These are phyloP conservation scores for Penstemon eatonii DNA, from an alignment of 257 asterid species.

Conservation along the genomic window DNA sequence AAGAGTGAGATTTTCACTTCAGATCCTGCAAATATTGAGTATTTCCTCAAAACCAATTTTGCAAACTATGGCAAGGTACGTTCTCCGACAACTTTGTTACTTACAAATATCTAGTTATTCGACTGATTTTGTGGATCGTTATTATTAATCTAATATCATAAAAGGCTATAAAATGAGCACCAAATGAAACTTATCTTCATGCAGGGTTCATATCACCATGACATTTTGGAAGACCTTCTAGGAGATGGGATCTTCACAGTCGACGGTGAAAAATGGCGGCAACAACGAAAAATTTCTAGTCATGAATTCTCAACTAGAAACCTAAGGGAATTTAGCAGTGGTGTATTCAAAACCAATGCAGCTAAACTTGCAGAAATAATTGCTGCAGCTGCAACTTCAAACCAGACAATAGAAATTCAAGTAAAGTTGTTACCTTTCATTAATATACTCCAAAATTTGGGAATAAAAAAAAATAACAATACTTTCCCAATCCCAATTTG, in stretches of 20 bases:
- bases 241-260: conserved; percentile 73
- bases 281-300: conserved; percentile 64
- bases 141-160: no score
- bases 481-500: not conserved
- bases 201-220: conserved; percentile 56
- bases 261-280: conserved; percentile 64
- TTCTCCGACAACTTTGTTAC: not conserved
- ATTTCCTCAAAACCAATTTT: conserved; percentile 64
- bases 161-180: no score
- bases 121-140: not conserved
- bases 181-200: not conserved
- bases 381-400: conserved; percentile 36
- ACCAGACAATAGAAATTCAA: conserved; percentile 49
- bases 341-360: conserved; percentile 52
- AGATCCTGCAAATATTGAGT: conserved; percentile 62
- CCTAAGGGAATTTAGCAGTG: conserved; percentile 63
- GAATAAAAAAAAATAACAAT: no score
- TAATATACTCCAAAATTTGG: not conserved
- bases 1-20: conserved; percentile 52
- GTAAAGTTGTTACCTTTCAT: conserved; percentile 24
- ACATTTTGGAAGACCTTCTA: conserved; percentile 50
- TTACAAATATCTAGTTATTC: not conserved
- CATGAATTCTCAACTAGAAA: conserved; percentile 61
- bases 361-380: conserved; percentile 47
- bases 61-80: conserved; percentile 60